These are phyloP conservation scores for Inga laurina DNA, from an alignment of 306 rosid species.

Conservation along the genomic window DNA sequence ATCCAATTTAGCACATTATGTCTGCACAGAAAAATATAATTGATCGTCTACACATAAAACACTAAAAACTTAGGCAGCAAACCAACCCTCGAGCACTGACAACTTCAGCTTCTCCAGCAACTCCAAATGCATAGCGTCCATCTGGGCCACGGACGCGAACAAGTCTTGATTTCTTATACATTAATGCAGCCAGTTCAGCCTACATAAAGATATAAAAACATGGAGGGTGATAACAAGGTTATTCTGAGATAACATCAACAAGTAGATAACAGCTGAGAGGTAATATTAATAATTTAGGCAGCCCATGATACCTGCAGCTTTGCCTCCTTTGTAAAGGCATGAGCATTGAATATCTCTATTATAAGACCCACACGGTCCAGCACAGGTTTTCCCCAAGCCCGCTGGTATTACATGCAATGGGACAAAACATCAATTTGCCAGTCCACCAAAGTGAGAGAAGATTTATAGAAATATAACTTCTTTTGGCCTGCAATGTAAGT, in stretches of 20 bases:
- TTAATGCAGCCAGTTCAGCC: conserved; percentile 95
- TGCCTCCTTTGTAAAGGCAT: conserved; percentile 85
- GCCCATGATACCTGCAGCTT: conserved; percentile 66
- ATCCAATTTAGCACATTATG: not conserved
- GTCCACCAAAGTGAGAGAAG: conserved; percentile 2
- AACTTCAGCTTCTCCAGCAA: conserved; percentile 80
- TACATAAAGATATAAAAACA: conserved; percentile 29
- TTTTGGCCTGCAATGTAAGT: not conserved
- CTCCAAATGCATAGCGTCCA: conserved; percentile 84
- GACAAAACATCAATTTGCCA: conserved; percentile 25
- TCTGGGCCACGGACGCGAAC: conserved; percentile 65
- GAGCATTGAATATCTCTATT: conserved; percentile 95
- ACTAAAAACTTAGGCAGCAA: conserved; percentile 17
- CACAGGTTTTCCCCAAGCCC: conserved; percentile 74
- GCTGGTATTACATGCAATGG: conserved; percentile 43
- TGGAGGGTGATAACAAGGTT: not conserved
- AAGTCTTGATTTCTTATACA: conserved; percentile 84
- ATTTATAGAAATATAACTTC: not conserved
- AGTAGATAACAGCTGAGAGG: conserved; percentile 16
- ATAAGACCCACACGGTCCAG: conserved; percentile 91
- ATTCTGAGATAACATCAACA: not conserved
- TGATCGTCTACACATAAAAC: not conserved
- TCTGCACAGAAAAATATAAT: not conserved
- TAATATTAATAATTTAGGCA: not conserved
- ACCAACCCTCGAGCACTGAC: conserved; percentile 92